Evolutionary conservation across 176 grass and related monocot species (phyloP).

Genomic region (Lolium multiflorum): DNA sequence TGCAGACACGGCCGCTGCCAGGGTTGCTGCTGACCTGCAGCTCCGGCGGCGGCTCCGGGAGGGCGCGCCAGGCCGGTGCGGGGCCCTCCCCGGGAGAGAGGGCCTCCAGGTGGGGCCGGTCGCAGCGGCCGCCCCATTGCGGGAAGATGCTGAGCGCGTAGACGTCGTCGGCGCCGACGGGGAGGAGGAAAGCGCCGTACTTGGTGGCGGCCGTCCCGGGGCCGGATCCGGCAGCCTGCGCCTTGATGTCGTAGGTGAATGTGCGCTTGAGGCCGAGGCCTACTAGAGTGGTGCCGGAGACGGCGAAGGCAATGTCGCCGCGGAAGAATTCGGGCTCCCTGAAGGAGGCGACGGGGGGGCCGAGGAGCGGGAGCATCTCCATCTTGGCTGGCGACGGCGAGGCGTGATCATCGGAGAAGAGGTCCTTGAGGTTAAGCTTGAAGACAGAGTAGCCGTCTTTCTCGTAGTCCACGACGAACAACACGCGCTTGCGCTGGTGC

Average conservation of each 20-base stretch:
- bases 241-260: neutral
- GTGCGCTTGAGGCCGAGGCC: neutral
- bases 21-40: neutral
- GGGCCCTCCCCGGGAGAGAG: neutral
- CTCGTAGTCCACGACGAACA: neutral
- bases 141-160: neutral
- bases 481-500: neutral
- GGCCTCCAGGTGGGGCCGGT: neutral
- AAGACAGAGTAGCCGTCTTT: neutral
- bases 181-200: neutral
- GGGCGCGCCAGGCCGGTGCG: neutral
- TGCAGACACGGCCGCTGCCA: neutral
- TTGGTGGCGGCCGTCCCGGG: neutral
- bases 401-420: neutral
- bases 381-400: neutral
- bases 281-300: neutral
- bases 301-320: neutral
- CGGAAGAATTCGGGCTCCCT: neutral
- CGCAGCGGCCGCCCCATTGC: neutral
- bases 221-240: neutral
- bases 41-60: constrained; percentile 6
- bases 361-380: neutral
- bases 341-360: neutral
- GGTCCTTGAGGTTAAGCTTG: neutral
- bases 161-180: neutral